A percentile compares a stretch with the other conserved stretches of the same genome.
These are phyloP conservation scores for Fusarium domesticum DNA, from an alignment of 2,329 filamentous ascomycete genomes.

Conservation along the genomic window DNA sequence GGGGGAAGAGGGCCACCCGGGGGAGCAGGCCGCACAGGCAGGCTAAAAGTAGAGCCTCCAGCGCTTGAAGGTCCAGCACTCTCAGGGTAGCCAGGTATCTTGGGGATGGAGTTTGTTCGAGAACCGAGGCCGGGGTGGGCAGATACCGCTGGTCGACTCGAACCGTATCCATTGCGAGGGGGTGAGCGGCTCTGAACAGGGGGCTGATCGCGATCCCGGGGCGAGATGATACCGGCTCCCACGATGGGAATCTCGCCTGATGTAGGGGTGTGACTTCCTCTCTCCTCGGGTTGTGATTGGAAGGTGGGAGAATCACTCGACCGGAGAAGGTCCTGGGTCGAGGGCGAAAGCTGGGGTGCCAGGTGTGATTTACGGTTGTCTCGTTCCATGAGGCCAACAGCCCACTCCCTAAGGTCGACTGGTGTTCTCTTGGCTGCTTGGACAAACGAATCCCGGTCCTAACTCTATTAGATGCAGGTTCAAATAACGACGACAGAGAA, in stretches of 20 bases:
- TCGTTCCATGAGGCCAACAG: slow-evolving; percentile 86
- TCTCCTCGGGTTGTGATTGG: slow-evolving; percentile 40
- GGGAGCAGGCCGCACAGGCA: slow-evolving; percentile 64
- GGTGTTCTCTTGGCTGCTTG: slow-evolving; percentile 96
- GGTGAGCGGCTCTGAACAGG: slow-evolving; percentile 50
- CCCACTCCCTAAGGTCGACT: slow-evolving; percentile 91
- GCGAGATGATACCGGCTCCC: slow-evolving; percentile 53
- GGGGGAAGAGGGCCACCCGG: slow-evolving; percentile 58
- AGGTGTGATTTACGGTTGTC: slow-evolving; percentile 96
- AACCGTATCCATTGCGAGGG: slow-evolving; percentile 47
- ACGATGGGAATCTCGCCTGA: slow-evolving; percentile 70
- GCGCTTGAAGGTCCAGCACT: slow-evolving; percentile 41
- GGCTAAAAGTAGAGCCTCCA: slow-evolving; percentile 52
- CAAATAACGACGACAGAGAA: neutral
- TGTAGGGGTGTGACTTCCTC: slow-evolving; percentile 58
- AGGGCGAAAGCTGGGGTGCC: slow-evolving; percentile 73
- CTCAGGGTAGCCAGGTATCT: slow-evolving; percentile 40
- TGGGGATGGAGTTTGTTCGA: slow-evolving; percentile 53
- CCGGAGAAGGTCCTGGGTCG: slow-evolving; percentile 72
- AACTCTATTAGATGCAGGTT: slow-evolving; percentile 14
- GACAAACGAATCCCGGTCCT: slow-evolving; percentile 92
- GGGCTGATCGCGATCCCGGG: slow-evolving; percentile 45
- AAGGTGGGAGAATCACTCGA: slow-evolving; percentile 58
- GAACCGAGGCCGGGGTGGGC: slow-evolving; percentile 52
- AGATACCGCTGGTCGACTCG: slow-evolving; percentile 40